A percentile compares a stretch with the other conserved stretches of the same genome.
These are phyloP conservation scores for Populus hybrid DNA, from an alignment of 441 rosid genomes.

Conservation along the genomic window DNA sequence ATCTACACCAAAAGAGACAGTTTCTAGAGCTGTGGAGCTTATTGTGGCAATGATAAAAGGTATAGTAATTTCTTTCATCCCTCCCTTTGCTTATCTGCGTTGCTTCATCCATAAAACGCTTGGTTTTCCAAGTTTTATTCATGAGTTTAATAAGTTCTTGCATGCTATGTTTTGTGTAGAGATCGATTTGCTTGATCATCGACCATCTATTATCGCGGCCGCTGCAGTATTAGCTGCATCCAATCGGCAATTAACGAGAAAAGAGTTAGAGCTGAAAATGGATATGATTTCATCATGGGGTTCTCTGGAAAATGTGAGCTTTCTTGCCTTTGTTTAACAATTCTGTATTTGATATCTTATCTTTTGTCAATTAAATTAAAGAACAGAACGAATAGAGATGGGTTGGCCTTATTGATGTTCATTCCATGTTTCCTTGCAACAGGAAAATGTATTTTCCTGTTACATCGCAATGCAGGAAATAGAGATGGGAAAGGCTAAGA, in stretches of 20 bases:
- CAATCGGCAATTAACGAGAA: slow-evolving; percentile 44
- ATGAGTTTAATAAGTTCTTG: too few species aligned
- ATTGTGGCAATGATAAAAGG: slow-evolving; percentile 52
- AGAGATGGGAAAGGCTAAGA: slow-evolving; percentile 45
- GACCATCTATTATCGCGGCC: slow-evolving; percentile 67
- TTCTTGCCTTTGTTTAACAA: not conserved
- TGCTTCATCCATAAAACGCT: too few species aligned
- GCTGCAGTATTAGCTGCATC: slow-evolving; percentile 73
- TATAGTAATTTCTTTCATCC: slow-evolving; percentile 12
- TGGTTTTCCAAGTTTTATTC: too few species aligned
- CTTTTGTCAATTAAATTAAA: not conserved
- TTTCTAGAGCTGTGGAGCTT: slow-evolving; percentile 47
- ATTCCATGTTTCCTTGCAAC: slow-evolving; percentile 25
- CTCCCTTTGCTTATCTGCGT: too few species aligned
- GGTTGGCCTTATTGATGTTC: slow-evolving; percentile 12
- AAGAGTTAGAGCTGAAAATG: slow-evolving; percentile 47
- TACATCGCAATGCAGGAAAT: slow-evolving; percentile 56
- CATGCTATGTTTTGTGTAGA: slow-evolving; percentile 30
- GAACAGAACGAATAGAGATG: not conserved
- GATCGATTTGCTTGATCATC: slow-evolving; percentile 55
- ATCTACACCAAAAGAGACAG: slow-evolving; percentile 36
- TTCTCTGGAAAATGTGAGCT: slow-evolving; percentile 54
- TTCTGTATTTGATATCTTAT: not conserved
- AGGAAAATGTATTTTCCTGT: slow-evolving; percentile 68
- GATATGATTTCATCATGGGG: slow-evolving; percentile 49